Conservation (phyloP, 345 rosid genomes). For the Cardamine chenopodiifolia region DNA sequence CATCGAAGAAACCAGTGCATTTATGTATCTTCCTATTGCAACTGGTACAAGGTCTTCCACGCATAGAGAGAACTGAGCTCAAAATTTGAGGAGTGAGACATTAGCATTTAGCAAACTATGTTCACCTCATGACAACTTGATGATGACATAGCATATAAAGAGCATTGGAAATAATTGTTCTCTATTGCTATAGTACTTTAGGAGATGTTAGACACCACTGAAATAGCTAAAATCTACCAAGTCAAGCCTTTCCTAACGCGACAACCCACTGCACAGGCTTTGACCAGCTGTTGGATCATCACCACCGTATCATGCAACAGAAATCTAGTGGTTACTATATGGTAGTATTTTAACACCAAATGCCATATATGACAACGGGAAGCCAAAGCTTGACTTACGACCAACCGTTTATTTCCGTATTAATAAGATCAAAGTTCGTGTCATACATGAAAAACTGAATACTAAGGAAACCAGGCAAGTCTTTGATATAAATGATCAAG, state of each 20-base stretch:
- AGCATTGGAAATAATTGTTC: background rate
- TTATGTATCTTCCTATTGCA: slow-evolving; percentile 82
- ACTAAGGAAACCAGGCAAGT: slow-evolving; percentile 13
- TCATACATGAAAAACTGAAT: slow-evolving; percentile 6
- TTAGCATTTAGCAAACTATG: slow-evolving; percentile 28
- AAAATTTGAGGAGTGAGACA: slow-evolving; percentile 19
- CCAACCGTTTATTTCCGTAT: background rate
- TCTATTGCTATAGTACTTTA: background rate
- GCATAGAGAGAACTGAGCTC: slow-evolving; percentile 81
- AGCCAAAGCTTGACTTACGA: background rate
- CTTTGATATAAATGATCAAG: slow-evolving; percentile 14
- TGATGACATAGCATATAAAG: slow-evolving; percentile 23
- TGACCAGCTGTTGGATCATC: slow-evolving; percentile 21
- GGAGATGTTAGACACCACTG: slow-evolving; percentile 11
- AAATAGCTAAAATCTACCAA: slow-evolving; percentile 22
- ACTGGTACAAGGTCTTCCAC: slow-evolving; percentile 90
- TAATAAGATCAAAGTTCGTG: slow-evolving; percentile 4
- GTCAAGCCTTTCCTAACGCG: slow-evolving; percentile 15
- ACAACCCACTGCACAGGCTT: slow-evolving; percentile 17
- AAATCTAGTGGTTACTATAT: slow-evolving; percentile 28
- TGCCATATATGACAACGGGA: background rate
- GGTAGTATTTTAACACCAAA: slow-evolving; percentile 6
- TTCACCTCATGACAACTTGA: slow-evolving; percentile 22
- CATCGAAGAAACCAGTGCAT: slow-evolving; percentile 68
- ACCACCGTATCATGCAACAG: slow-evolving; percentile 22